These are phyloP conservation scores for Agaricus bisporus DNA, from an alignment of 768 basidiomycete species.

Conservation along the genomic window DNA sequence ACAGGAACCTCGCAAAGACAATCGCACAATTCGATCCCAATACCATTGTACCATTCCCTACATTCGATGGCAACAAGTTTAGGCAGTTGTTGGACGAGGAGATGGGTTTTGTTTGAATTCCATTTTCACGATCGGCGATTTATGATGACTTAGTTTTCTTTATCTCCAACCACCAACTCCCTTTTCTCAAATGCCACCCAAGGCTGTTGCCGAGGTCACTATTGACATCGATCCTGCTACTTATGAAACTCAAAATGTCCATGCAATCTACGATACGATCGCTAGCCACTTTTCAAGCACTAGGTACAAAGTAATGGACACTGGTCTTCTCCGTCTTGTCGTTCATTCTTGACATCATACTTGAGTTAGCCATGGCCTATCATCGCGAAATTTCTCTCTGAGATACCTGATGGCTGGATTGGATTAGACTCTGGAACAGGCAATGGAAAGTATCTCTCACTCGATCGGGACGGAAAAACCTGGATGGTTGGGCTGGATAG, in stretches of 20 bases:
- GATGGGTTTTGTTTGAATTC: slow-evolving; percentile 55
- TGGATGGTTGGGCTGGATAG: slow-evolving; percentile 84
- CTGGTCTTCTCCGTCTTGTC: background rate
- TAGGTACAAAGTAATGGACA: slow-evolving; percentile 67
- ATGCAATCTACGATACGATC: slow-evolving; percentile 79
- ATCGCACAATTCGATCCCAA: slow-evolving; percentile 44
- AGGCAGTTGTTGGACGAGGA: slow-evolving; percentile 64
- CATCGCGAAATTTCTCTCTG: slow-evolving; percentile 66
- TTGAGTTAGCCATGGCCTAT: slow-evolving; percentile 80
- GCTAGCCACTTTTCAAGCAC: slow-evolving; percentile 86
- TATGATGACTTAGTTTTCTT: slow-evolving; percentile 3
- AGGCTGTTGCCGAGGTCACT: slow-evolving; percentile 31
- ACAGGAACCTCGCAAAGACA: slow-evolving; percentile 48
- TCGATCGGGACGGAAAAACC: slow-evolving; percentile 54
- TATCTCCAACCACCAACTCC: slow-evolving; percentile 6
- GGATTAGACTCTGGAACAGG: slow-evolving; percentile 95
- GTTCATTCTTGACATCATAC: background rate
- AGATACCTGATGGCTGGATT: slow-evolving; percentile 68
- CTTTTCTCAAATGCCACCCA: slow-evolving; percentile 22
- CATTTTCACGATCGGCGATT: slow-evolving; percentile 7
- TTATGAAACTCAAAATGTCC: slow-evolving; percentile 76
- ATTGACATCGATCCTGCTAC: slow-evolving; percentile 43
- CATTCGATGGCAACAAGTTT: slow-evolving; percentile 64
- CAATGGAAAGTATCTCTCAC: slow-evolving; percentile 93
- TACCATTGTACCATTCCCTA: slow-evolving; percentile 52